Evolutionary conservation across 352 stramenopile species (phyloP), one percentile per base, ranked within the genome.

Genomic region (Phytophthora ramorum): DNA sequence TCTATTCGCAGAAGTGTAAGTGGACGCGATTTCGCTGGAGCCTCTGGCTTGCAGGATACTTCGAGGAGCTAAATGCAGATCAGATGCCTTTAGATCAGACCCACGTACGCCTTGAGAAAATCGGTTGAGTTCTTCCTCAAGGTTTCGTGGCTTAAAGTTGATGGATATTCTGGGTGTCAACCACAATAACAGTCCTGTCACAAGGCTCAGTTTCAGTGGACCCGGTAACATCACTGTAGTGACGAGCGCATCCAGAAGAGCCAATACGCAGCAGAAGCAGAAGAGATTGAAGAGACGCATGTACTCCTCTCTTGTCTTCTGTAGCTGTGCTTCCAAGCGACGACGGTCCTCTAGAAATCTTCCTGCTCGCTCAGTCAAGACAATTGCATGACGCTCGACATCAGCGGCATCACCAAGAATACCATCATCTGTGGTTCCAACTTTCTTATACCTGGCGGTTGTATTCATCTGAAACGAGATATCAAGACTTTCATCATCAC

Each of bases 111-210:
- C 37, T 59, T 63, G 38, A 66, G 49, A 34, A 58, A 34, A 20
- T 67, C 59, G 14, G 44, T 50, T 7, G 44, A 57, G 24, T 56
- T 58, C 41, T 51, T 58, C 10, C 20, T 44, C 12, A 26, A 64
- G 41, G 56, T 66, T 48, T 54, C 66, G 26, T 58, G 51, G 45
- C 10, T 69, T 51, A 16, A 81, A 73, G 46, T 83, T 73, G 20
- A 85, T 81, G n/a, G 75, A 74, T 20, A 85, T 8, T 22, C 69
- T 64, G 9, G 83, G 32, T 2, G 63, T 71, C 7, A 85, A 64
- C 69, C 74, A 81, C 35, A 76, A 51, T 19, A 85, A 41, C n/a
- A 85, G 30, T 4, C 71, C 66, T 7, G 70, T 57, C 22, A 75
- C 61, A 48, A 79, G 32, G n/a, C 64, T 68, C 37, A 80, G 62